A percentile compares a stretch with the other conserved stretches of the same genome.
Conservation (phyloP, 768 basidiomycete genomes). For the Hemileccinum rubropunctum region DNA sequence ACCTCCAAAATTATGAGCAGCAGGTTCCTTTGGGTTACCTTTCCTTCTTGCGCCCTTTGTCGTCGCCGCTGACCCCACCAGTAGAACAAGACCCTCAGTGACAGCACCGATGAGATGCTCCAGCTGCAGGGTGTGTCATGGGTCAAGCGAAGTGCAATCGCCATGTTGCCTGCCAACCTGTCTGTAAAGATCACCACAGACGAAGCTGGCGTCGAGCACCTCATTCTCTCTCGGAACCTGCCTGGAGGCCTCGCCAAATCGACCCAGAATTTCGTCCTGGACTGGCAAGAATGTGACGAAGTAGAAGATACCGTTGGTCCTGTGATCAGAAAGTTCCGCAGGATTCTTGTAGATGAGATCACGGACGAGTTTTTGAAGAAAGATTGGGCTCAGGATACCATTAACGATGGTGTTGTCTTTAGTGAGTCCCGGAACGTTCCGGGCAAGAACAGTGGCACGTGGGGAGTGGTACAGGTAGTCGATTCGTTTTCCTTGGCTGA, state of each 20-base stretch:
- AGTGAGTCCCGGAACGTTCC: constrained; percentile 56
- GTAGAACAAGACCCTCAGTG: constrained; percentile 70
- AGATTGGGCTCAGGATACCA: constrained; percentile 43
- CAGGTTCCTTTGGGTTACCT: constrained; percentile 57
- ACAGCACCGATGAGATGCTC: constrained; percentile 60
- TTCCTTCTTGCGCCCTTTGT: background rate
- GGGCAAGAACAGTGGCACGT: constrained; percentile 54
- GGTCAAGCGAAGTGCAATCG: constrained; percentile 64
- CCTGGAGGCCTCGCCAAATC: constrained; percentile 61
- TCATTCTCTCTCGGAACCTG: constrained; percentile 64
- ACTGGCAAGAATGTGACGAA: constrained; percentile 51
- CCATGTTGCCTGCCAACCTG: constrained; percentile 57
- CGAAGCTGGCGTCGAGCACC: constrained; percentile 55
- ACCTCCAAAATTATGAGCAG: no score
- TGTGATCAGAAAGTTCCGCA: constrained; percentile 53
- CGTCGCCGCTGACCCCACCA: background rate
- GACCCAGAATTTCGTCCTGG: constrained; percentile 52
- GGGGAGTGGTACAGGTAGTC: constrained; percentile 62
- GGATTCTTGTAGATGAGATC: constrained; percentile 47
- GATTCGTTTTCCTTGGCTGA: constrained; percentile 5
- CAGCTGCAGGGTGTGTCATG: constrained; percentile 70
- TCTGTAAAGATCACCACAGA: constrained; percentile 63
- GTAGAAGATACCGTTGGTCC: constrained; percentile 50
- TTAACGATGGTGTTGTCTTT: constrained; percentile 34
- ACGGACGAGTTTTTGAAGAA: constrained; percentile 40